Conservation (phyloP, 2,329 filamentous ascomycete species). For the Trichoderma polysporum region DNA sequence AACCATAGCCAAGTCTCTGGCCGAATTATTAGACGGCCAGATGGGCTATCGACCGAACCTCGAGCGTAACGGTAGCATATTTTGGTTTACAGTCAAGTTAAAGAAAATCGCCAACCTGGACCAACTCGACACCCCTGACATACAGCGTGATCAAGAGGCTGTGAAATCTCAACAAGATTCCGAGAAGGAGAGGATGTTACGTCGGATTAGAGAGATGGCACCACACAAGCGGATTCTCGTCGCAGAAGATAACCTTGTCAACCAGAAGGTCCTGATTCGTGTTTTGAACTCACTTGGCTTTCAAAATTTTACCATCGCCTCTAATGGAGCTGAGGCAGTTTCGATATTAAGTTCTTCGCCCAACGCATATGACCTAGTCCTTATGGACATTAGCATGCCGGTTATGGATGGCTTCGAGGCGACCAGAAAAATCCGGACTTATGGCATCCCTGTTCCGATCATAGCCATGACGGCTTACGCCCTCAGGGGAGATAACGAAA, state of each 20-base stretch:
- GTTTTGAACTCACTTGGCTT: conserved; percentile 42
- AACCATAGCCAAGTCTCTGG: conserved; percentile 57
- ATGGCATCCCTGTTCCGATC: conserved; percentile 54
- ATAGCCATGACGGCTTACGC: conserved; percentile 57
- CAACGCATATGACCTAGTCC: conserved; percentile 33
- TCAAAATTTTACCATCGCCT: conserved; percentile 30
- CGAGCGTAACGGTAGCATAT: conserved; percentile 47
- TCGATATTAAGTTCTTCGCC: conserved; percentile 34
- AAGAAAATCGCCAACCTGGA: conserved; percentile 34
- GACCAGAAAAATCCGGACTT: conserved; percentile 36
- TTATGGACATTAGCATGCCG: conserved; percentile 55
- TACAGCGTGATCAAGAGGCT: conserved; percentile 21
- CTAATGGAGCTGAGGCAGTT: conserved; percentile 25
- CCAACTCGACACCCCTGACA: conserved; percentile 31
- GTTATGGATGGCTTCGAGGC: conserved; percentile 51
- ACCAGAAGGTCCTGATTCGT: conserved; percentile 41
- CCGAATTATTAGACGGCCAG: conserved; percentile 56
- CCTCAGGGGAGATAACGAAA: conserved; percentile 54
- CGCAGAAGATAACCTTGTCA: conserved; percentile 45
- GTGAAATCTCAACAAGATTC: conserved; percentile 28
- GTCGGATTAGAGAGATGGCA: conserved; percentile 38
- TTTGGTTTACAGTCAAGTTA: conserved; percentile 51
- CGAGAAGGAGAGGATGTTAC: conserved; percentile 24
- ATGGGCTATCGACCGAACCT: conserved; percentile 44
- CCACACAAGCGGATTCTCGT: conserved; percentile 41